Conservation (phyloP, 768 basidiomycete genomes). For the Tephrocybe sp. region DNA sequence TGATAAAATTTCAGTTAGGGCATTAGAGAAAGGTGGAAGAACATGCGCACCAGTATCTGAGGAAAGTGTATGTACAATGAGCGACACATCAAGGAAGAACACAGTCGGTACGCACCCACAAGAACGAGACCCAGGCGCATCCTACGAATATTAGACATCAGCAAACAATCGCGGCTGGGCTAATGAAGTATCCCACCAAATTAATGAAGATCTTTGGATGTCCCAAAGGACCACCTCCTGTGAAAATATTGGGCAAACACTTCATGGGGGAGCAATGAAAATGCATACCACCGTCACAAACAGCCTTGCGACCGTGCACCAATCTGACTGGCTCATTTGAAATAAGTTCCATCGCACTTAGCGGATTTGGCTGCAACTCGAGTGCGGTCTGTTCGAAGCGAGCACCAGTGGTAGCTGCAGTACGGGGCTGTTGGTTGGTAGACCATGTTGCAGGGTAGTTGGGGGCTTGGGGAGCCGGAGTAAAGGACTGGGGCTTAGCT, state of each 20-base stretch:
- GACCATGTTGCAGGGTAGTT: slow-evolving; percentile 87
- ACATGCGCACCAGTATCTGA: slow-evolving; percentile 37
- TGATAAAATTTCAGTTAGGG: slow-evolving; percentile 28
- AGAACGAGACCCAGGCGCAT: slow-evolving; percentile 81
- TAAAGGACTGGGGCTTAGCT: slow-evolving; percentile 27
- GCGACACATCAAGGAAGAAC: slow-evolving; percentile 5
- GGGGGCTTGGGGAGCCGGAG: slow-evolving; percentile 67
- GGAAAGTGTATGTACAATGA: slow-evolving; percentile 7
- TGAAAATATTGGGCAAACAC: not conserved
- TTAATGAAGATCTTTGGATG: slow-evolving; percentile 98
- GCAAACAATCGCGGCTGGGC: not conserved
- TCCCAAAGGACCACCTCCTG: slow-evolving; percentile 91
- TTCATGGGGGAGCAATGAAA: not conserved
- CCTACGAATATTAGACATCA: slow-evolving; percentile 41
- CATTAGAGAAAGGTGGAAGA: not conserved
- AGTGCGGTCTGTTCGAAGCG: slow-evolving; percentile 92
- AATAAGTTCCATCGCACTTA: slow-evolving; percentile 90
- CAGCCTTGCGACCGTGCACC: slow-evolving; percentile 78
- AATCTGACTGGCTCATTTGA: slow-evolving; percentile 81
- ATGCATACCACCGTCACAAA: slow-evolving; percentile 91
- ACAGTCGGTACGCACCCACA: slow-evolving; percentile 72
- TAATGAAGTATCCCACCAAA: slow-evolving; percentile 53
- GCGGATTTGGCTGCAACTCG: slow-evolving; percentile 84
- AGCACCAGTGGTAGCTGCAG: slow-evolving; percentile 55
- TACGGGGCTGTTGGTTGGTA: slow-evolving; percentile 72